Conservation (phyloP, 805 yeast genomes). For the Brettanomyces custersianus region DNA sequence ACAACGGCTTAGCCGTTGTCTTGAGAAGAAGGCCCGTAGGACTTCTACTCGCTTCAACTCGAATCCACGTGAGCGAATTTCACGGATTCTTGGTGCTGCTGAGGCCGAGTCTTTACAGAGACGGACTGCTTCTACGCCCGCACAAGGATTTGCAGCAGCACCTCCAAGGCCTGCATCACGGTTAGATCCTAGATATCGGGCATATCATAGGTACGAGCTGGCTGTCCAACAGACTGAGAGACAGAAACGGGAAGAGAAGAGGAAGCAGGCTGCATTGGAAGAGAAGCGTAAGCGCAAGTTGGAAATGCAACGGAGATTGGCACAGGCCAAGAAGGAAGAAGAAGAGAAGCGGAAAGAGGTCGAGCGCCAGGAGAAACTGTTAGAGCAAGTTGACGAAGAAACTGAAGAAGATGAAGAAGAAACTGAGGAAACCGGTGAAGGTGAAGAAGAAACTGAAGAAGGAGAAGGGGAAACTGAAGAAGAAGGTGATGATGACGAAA, state of each 20-base stretch:
- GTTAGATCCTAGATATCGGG: constrained; percentile 47
- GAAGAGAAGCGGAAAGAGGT: constrained; percentile 6
- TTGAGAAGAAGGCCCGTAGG: background rate
- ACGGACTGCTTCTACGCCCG: constrained; percentile 33
- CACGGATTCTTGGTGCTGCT: constrained; percentile 33
- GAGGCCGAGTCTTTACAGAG: constrained; percentile 37
- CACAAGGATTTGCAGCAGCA: constrained; percentile 20
- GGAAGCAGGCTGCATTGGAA: constrained; percentile 5
- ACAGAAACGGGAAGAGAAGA: constrained; percentile 17
- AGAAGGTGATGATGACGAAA: constrained; percentile 22
- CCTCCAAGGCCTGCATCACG: constrained; percentile 49
- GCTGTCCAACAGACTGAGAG: constrained; percentile 20
- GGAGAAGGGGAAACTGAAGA: constrained; percentile 30
- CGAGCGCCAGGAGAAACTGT: constrained; percentile 5
- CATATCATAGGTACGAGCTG: constrained; percentile 35
- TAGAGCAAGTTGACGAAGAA: background rate
- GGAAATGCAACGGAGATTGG: constrained; percentile 7
- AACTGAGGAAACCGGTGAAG: constrained; percentile 2
- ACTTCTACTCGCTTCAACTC: constrained; percentile 19
- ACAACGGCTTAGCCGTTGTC: constrained; percentile 7
- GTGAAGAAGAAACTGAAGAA: constrained; percentile 3
- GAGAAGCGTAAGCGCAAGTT: constrained; percentile 11
- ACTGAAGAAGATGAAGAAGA: constrained; percentile 8
- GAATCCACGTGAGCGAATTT: constrained; percentile 24
- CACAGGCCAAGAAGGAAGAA: constrained; percentile 6